Percentiles rank a stretch among this genome's conserved stretches.
phyloP scores from a whole-genome alignment of 345 rosid species.

The Corymbia maculata region DNA sequence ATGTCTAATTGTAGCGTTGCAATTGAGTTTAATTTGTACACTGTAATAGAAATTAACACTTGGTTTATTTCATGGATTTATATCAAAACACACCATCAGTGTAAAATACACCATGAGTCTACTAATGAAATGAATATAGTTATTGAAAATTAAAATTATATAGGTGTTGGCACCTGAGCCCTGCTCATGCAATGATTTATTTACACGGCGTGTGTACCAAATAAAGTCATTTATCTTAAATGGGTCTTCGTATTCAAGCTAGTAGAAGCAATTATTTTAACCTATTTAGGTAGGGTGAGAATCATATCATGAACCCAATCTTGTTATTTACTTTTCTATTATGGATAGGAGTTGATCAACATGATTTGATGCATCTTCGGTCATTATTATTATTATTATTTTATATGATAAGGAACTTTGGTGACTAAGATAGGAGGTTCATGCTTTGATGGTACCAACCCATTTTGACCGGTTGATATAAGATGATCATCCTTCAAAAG shows the following conservation, averaged over 20 bases:
- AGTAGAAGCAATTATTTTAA: background rate
- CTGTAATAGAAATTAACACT: background rate
- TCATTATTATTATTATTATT: background rate
- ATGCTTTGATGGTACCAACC: background rate
- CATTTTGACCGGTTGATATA: background rate
- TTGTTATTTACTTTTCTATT: background rate
- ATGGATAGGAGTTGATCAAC: background rate
- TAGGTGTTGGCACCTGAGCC: background rate
- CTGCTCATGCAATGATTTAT: background rate
- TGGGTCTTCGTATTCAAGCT: background rate
- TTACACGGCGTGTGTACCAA: background rate
- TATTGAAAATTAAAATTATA: background rate
- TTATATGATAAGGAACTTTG: background rate
- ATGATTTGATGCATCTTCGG: background rate
- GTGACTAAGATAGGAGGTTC: background rate
- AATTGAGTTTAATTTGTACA: background rate
- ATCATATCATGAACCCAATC: background rate
- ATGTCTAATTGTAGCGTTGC: background rate
- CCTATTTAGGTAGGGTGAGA: background rate
- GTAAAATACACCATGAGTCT: background rate
- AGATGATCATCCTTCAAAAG: background rate
- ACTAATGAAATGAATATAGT: background rate
- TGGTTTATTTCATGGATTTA: background rate
- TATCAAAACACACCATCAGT: background rate
- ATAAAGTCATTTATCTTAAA: background rate